phyloP scores from a whole-genome alignment of 768 basidiomycete species.

The Amanita exitialis region DNA sequence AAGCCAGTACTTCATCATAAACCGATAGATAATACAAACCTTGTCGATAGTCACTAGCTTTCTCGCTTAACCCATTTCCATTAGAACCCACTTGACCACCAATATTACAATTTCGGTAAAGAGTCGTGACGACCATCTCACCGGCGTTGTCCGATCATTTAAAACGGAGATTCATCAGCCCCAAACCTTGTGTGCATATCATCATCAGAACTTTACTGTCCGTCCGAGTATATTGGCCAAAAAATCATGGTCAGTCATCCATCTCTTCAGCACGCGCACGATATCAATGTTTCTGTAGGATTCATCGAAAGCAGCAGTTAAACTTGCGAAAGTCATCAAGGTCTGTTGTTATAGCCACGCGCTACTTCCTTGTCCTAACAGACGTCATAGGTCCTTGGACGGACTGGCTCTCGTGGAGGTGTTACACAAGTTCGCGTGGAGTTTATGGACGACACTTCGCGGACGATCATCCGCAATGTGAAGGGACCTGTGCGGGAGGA shows the following conservation, averaged over 20 bases:
- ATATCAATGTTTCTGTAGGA: slow-evolving; percentile 36
- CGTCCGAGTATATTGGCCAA: not conserved
- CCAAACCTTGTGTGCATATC: slow-evolving; percentile 15
- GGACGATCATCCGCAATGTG: slow-evolving; percentile 97
- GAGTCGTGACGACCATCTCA: no score
- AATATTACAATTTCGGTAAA: no score
- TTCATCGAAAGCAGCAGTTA: slow-evolving; percentile 85
- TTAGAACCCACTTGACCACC: no score
- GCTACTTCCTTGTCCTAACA: no score
- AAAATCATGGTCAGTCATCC: slow-evolving; percentile 23
- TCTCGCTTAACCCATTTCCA: no score
- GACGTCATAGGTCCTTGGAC: slow-evolving; percentile 75
- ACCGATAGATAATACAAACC: not conserved
- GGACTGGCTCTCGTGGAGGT: slow-evolving; percentile 98
- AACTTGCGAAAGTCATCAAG: slow-evolving; percentile 97
- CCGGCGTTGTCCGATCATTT: slow-evolving; percentile 1
- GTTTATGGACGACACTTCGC: slow-evolving; percentile 94
- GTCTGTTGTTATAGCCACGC: slow-evolving; percentile 25
- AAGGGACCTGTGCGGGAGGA: slow-evolving; percentile 95
- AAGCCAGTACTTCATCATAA: slow-evolving; percentile 19
- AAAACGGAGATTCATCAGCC: slow-evolving; percentile 8
- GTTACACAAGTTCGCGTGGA: slow-evolving; percentile 99
- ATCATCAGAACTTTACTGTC: slow-evolving; percentile 10
- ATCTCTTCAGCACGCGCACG: not conserved
- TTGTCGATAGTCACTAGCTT: no score